A percentile compares a stretch with the other conserved stretches of the same genome.
Evolutionary conservation across 2,329 filamentous ascomycete genomes (phyloP).

Genomic region (Cordyceps militaris): DNA sequence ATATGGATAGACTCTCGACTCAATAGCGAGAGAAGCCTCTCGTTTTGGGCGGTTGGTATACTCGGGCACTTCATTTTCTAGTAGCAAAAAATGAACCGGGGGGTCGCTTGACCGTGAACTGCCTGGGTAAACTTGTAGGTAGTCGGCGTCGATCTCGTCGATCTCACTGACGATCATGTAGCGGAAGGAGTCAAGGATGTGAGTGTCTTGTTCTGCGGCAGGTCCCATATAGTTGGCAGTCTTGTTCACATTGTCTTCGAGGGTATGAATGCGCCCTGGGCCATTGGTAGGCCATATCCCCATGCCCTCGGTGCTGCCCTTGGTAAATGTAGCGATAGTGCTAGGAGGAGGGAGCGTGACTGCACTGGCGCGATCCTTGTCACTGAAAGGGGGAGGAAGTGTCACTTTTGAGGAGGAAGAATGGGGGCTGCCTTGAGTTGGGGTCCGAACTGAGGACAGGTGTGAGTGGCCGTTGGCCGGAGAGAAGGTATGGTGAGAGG

Average conservation of each 20-base stretch:
- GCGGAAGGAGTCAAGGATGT: conserved; percentile 39
- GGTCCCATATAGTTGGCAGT: conserved; percentile 40
- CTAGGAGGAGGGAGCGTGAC: background rate
- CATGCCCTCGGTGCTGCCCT: conserved; percentile 13
- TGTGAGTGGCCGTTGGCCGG: background rate
- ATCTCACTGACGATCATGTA: conserved; percentile 39
- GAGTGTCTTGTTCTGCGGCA: conserved; percentile 39
- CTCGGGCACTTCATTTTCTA: conserved; percentile 38
- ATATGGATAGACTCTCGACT: conserved; percentile 33
- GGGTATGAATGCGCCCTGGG: conserved; percentile 23
- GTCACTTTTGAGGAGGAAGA: background rate
- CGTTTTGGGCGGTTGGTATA: conserved; percentile 32
- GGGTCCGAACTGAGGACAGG: background rate
- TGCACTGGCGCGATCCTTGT: background rate
- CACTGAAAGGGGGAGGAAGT: background rate
- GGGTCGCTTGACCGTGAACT: conserved; percentile 27
- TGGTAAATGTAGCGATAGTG: conserved; percentile 11
- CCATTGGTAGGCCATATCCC: conserved; percentile 14
- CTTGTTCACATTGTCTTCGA: conserved; percentile 35
- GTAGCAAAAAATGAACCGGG: conserved; percentile 39
- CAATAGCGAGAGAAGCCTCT: conserved; percentile 35
- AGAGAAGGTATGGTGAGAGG: conserved; percentile 6
- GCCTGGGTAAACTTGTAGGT: conserved; percentile 35
- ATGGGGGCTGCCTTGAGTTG: background rate
- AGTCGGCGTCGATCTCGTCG: conserved; percentile 37